phyloP scores from a whole-genome alignment of 768 basidiomycete genomes.

The Melanogaster broomeanus region DNA sequence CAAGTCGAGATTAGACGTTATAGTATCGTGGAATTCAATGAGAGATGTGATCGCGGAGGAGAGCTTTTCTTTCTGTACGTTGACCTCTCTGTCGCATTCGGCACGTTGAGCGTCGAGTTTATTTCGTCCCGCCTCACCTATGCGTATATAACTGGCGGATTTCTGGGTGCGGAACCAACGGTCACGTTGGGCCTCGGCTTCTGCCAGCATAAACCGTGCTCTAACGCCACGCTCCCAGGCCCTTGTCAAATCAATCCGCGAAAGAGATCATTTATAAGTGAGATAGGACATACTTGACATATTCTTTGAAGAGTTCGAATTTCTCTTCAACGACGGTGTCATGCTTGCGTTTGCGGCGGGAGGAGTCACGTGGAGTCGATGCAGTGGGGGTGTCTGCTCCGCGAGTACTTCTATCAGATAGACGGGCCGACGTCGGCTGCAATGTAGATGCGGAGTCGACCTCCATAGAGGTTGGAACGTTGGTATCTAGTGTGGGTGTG shows the following conservation, averaged over 20 bases:
- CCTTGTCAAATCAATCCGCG: constrained; percentile 12
- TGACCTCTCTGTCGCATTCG: constrained; percentile 27
- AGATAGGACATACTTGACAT: constrained; percentile 25
- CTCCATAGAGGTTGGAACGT: neutral
- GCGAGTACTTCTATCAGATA: neutral
- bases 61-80: constrained; percentile 25
- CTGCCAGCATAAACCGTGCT: constrained; percentile 22
- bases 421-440: neutral
- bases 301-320: constrained; percentile 28
- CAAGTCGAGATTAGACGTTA: constrained; percentile 25
- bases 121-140: constrained; percentile 32
- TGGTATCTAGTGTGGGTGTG: neutral
- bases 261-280: neutral
- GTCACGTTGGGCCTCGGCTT: constrained; percentile 30
- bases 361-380: constrained; percentile 20
- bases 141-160: constrained; percentile 27
- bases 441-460: neutral
- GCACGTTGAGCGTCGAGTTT: constrained; percentile 29
- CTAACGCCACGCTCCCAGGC: constrained; percentile 32
- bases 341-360: constrained; percentile 27
- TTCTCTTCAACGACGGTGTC: constrained; percentile 22
- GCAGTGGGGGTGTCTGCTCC: constrained; percentile 1
- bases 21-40: constrained; percentile 19
- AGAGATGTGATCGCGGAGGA: constrained; percentile 25
- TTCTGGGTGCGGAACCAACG: constrained; percentile 34